phyloP scores from a whole-genome alignment of 495 filamentous ascomycete species.

The Aspergillus sclerotioniger region DNA sequence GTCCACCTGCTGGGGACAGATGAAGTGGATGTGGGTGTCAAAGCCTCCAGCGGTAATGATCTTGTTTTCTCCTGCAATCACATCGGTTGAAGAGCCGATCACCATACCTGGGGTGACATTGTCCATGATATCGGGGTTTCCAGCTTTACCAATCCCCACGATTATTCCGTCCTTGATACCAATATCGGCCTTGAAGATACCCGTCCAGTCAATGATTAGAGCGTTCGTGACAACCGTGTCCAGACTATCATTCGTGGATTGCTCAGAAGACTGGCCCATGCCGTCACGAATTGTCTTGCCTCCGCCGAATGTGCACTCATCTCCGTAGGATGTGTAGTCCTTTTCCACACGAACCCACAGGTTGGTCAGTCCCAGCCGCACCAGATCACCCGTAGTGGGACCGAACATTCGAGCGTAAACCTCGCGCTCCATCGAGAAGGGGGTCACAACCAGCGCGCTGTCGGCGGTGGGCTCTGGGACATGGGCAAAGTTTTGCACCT shows the following conservation, averaged over 20 bases:
- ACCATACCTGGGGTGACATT: constrained; percentile 77
- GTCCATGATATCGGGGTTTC: constrained; percentile 96
- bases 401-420: constrained; percentile 89
- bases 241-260: constrained; percentile 65
- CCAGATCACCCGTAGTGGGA: constrained; percentile 81
- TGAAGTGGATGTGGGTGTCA: constrained; percentile 94
- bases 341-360: constrained; percentile 92
- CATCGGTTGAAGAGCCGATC: constrained; percentile 87
- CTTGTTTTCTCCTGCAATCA: constrained; percentile 91
- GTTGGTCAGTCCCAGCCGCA: constrained; percentile 80
- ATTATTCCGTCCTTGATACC: constrained; percentile 89
- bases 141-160: constrained; percentile 90
- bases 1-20: constrained; percentile 90
- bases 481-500: constrained; percentile 75
- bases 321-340: constrained; percentile 80
- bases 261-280: constrained; percentile 89
- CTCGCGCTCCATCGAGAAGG: constrained; percentile 70
- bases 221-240: constrained; percentile 94
- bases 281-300: constrained; percentile 94
- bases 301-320: constrained; percentile 94
- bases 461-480: constrained; percentile 61
- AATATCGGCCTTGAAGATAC: constrained; percentile 97
- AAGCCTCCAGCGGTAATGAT: constrained; percentile 92
- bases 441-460: constrained; percentile 45
- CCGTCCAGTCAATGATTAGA: constrained; percentile 84